These are phyloP conservation scores for Striga asiatica DNA, from an alignment of 257 asterid species.

Conservation along the genomic window DNA sequence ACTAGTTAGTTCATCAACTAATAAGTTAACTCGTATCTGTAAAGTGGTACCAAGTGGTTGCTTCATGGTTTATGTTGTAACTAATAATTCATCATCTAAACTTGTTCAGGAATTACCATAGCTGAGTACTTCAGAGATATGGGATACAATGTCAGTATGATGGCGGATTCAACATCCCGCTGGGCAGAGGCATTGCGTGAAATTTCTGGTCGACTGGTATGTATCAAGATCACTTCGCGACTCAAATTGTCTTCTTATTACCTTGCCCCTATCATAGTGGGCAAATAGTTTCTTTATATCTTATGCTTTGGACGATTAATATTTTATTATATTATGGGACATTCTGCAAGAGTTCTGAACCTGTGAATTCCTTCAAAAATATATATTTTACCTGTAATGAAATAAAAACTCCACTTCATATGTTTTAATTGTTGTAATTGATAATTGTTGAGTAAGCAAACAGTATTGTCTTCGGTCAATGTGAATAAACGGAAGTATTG, in stretches of 20 bases:
- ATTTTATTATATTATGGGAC: neutral
- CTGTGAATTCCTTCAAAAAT: too few species aligned
- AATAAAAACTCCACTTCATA: too few species aligned
- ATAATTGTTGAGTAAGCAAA: too few species aligned
- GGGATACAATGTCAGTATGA: slow-evolving; percentile 99
- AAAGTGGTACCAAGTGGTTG: neutral
- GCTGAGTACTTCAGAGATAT: slow-evolving; percentile 99
- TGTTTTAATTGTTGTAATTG: too few species aligned
- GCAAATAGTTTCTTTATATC: neutral
- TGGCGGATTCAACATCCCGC: slow-evolving; percentile 99
- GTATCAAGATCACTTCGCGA: slow-evolving; percentile 16
- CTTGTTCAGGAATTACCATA: slow-evolving; percentile 79
- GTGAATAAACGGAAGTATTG: too few species aligned
- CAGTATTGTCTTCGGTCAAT: too few species aligned
- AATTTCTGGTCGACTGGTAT: slow-evolving; percentile 98
- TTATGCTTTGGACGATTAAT: slow-evolving; percentile 5
- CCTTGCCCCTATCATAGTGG: slow-evolving; percentile 6
- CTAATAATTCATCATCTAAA: slow-evolving; percentile 8
- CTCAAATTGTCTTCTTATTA: slow-evolving; percentile 1
- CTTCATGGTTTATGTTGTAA: neutral
- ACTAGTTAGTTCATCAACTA: too few species aligned
- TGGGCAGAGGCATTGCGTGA: slow-evolving; percentile 99
- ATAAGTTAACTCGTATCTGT: neutral
- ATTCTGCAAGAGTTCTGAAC: too few species aligned
- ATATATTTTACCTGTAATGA: too few species aligned